Evolutionary conservation across 78 protist genomes (phyloP).

Genomic region (Anaeramoeba flamelloides): DNA sequence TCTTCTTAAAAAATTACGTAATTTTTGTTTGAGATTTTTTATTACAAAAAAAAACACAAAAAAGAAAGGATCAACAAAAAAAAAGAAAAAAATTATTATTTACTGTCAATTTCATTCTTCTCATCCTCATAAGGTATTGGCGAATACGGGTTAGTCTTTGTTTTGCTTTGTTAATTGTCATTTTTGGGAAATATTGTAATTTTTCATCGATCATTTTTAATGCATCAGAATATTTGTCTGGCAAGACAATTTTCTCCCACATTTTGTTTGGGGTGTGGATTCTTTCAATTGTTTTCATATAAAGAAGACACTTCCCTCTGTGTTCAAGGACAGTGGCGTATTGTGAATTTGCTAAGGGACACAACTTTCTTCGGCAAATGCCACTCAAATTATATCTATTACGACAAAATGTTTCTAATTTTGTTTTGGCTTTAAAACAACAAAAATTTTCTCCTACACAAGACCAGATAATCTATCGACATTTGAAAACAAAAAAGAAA

Average conservation of each 20-base stretch:
- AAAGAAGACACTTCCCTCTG: conserved; percentile 42
- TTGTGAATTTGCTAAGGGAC: conserved; percentile 86
- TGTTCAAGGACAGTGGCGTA: conserved; percentile 73
- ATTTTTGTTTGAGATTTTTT: conserved; percentile 1
- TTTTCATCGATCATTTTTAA: too few species aligned
- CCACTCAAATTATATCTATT: conserved; percentile 80
- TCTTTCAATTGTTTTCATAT: conserved; percentile 89
- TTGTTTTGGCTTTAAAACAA: conserved; percentile 40
- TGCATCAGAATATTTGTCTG: too few species aligned
- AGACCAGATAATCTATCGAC: too few species aligned
- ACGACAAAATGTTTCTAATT: conserved; percentile 67
- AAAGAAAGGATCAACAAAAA: too few species aligned
- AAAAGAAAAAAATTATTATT: too few species aligned
- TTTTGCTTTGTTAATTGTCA: conserved; percentile 47
- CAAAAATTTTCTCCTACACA: too few species aligned
- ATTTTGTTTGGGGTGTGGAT: conserved; percentile 77
- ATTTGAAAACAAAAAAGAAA: too few species aligned
- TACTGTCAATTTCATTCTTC: conserved; percentile 59
- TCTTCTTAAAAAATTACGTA: too few species aligned
- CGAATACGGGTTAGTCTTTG: conserved; percentile 69
- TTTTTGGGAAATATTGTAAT: conserved; percentile 77
- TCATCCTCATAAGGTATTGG: conserved; percentile 74
- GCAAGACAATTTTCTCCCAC: too few species aligned
- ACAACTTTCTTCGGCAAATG: conserved; percentile 61
- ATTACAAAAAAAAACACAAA: too few species aligned